Conservation (phyloP, 2,329 filamentous ascomycete genomes). For the Cercospora brassicicola region DNA sequence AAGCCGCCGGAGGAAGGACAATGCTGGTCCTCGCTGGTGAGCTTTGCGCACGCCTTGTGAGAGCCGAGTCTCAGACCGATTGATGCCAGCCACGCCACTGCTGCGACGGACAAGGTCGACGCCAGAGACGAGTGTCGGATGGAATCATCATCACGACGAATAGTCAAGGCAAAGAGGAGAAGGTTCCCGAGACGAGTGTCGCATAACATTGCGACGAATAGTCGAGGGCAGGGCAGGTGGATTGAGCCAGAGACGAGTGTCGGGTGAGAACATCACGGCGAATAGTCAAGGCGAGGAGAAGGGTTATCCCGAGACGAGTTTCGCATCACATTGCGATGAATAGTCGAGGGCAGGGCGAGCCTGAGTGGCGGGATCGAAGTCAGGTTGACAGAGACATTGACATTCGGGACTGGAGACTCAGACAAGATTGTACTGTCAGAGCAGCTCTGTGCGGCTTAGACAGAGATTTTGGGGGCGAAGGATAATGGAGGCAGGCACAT, state of each 20-base stretch:
- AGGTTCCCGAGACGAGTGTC: background rate
- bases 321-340: background rate
- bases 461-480: background rate
- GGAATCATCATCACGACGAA: background rate
- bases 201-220: background rate
- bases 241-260: background rate
- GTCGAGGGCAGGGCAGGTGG: background rate
- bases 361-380: background rate
- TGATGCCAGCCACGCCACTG: background rate
- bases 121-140: background rate
- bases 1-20: background rate
- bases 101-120: background rate
- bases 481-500: background rate
- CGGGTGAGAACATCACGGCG: background rate
- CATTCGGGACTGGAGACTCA: background rate
- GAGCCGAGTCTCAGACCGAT: background rate
- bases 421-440: background rate
- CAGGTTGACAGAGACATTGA: background rate
- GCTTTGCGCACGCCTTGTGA: background rate
- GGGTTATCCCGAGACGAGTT: background rate
- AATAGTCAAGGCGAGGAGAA: background rate
- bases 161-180: background rate
- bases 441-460: background rate
- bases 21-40: background rate
- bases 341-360: background rate